Conservation (phyloP, 768 basidiomycete species). For the Lactifluus piperatus region DNA sequence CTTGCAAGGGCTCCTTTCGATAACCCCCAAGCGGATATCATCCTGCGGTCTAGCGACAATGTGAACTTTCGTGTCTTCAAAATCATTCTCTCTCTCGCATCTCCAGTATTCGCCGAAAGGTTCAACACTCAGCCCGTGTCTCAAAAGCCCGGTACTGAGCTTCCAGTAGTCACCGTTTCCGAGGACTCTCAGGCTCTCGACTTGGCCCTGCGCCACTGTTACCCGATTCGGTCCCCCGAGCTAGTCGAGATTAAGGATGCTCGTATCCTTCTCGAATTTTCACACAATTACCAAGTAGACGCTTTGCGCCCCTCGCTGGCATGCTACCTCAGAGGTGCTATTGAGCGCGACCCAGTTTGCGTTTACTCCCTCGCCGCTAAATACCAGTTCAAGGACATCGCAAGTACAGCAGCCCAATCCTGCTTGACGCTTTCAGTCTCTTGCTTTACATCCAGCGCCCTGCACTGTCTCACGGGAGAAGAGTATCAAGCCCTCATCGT, state of each 20-base stretch:
- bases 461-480: not conserved
- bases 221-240: not conserved
- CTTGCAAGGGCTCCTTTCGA: slow-evolving; percentile 15
- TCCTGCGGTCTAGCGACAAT: slow-evolving; percentile 3
- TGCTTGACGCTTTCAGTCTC: not conserved
- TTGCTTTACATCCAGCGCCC: not conserved
- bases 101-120: slow-evolving; percentile 6
- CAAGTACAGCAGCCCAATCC: not conserved
- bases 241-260: not conserved
- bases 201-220: slow-evolving; percentile 8
- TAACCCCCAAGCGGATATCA: not conserved
- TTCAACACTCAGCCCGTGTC: no score
- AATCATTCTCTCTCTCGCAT: slow-evolving; percentile 9
- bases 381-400: not conserved
- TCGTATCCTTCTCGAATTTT: slow-evolving; percentile 5
- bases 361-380: slow-evolving; percentile 9
- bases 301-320: not conserved
- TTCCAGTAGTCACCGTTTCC: no score
- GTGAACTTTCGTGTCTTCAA: slow-evolving; percentile 13
- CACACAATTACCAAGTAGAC: slow-evolving; percentile 14
- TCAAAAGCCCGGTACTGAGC: no score
- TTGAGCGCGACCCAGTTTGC: slow-evolving; percentile 7
- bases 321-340: not conserved
- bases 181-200: slow-evolving; percentile 10
- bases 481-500: not conserved